Evolutionary conservation across 768 basidiomycete genomes (phyloP).

Genomic region (Galerina sulciceps): DNA sequence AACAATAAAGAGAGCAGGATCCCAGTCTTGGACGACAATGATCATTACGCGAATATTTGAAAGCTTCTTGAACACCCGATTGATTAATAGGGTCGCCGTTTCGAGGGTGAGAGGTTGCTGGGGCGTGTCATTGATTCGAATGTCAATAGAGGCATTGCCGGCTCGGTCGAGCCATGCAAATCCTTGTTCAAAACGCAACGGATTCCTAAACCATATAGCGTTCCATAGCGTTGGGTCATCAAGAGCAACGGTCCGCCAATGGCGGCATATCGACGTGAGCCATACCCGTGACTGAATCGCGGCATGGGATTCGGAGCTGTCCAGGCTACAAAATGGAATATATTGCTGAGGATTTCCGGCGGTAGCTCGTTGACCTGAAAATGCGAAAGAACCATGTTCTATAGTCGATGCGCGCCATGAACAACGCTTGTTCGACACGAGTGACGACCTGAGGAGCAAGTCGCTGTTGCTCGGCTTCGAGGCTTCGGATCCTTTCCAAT

Average conservation of each 20-base stretch:
- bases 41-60: conserved; percentile 63
- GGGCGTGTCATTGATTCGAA: conserved; percentile 57
- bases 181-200: conserved; percentile 53
- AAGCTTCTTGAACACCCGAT: conserved; percentile 54
- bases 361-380: conserved; percentile 70
- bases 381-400: conserved; percentile 33
- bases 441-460: neutral
- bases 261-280: conserved; percentile 62
- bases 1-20: conserved; percentile 53
- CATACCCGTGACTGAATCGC: conserved; percentile 45
- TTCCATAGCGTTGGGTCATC: conserved; percentile 63
- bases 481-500: conserved; percentile 17
- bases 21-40: conserved; percentile 60
- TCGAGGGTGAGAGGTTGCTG: conserved; percentile 40
- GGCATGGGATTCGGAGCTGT: conserved; percentile 36
- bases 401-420: conserved; percentile 38
- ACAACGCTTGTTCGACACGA: conserved; percentile 31
- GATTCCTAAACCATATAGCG: conserved; percentile 65
- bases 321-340: conserved; percentile 67
- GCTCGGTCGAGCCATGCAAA: conserved; percentile 63
- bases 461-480: conserved; percentile 17
- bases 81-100: conserved; percentile 52
- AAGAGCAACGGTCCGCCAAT: conserved; percentile 55
- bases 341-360: conserved; percentile 64
- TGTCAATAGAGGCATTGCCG: conserved; percentile 55